Base-by-base conservation (phyloP, 345 rosid genomes). In the Populus euphratica region DNA sequence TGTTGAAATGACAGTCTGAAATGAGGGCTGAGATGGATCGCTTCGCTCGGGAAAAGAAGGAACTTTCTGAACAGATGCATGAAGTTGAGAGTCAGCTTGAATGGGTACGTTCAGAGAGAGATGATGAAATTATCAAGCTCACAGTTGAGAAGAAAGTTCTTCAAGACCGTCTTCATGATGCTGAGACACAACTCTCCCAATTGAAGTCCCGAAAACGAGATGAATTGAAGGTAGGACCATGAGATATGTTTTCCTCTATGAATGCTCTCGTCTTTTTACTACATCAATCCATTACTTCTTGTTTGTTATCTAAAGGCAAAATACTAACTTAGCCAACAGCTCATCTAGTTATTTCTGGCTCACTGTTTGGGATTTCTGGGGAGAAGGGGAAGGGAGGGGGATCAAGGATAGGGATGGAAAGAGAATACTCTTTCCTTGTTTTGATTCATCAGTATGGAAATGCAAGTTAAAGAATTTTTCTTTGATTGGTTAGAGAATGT, bases 61-160 rank as follows among this genome's bases (percentile, higher is more conserved):
- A 92, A 70, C 91, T 90, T 77, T 85, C 86, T 59, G 97, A 94
- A 80, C 96, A 96, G 82, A 83, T 90, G 56, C 97, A 90, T 68
- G 99, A 94, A 78, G 87, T 86, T 79, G 97, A 96, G 82, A 88
- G 92, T 85, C 99, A 96, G 82, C 96, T 96, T 56, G 99, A 96
- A 77, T 96, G 99, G 99, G 83, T 92, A 72, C 98, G 97, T 31
- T 88, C 94, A 36, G 99, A 96, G 87, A 88, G 88, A 74, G 93
- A 92, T 77, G 99, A 96, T 79, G 97, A 90, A 88, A 84, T 91
- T 47, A 38, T 83, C 47, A 94, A 90, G 85, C 90, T 94, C 71
- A 78, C 84, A 17, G 69, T 91, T 66, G 99, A 94, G 86, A 94
- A 91, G 81, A 94, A 91, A 77, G 85, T 81, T 82, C 91, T 94